phyloP scores from a whole-genome alignment of 106 monocot genomes.

The Dioscorea alata region DNA sequence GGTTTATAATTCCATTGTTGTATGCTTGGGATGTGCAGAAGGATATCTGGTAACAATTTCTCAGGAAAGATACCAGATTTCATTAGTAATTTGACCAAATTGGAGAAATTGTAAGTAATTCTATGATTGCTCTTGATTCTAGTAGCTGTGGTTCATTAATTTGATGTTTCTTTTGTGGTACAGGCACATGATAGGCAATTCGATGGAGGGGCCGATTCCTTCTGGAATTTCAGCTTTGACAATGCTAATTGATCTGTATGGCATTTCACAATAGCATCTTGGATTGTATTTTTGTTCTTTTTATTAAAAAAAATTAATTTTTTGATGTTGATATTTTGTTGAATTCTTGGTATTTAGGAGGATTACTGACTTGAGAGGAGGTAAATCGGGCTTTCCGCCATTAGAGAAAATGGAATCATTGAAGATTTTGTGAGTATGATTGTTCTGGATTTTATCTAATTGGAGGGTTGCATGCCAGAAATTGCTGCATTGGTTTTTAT shows the following conservation, averaged over 20 bases:
- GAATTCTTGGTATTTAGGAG: conserved; percentile 34
- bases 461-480: background rate
- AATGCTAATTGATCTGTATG: conserved; percentile 65
- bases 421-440: conserved; percentile 50
- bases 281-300: background rate
- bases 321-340: background rate
- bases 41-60: conserved; percentile 69
- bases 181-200: conserved; percentile 66
- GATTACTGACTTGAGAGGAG: conserved; percentile 70
- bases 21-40: conserved; percentile 21
- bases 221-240: conserved; percentile 43
- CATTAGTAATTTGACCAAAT: conserved; percentile 22
- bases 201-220: conserved; percentile 70
- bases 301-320: background rate
- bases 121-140: background rate
- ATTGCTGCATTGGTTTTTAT: background rate
- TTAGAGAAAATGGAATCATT: conserved; percentile 44
- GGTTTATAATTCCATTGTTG: background rate
- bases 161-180: conserved; percentile 1
- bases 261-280: background rate
- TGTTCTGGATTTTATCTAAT: background rate
- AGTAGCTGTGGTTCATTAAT: background rate
- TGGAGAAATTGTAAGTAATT: conserved; percentile 59
- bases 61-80: conserved; percentile 65
- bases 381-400: conserved; percentile 43